These are phyloP conservation scores for Yarrowia keelungensis DNA, from an alignment of 805 yeast genomes.

Conservation along the genomic window DNA sequence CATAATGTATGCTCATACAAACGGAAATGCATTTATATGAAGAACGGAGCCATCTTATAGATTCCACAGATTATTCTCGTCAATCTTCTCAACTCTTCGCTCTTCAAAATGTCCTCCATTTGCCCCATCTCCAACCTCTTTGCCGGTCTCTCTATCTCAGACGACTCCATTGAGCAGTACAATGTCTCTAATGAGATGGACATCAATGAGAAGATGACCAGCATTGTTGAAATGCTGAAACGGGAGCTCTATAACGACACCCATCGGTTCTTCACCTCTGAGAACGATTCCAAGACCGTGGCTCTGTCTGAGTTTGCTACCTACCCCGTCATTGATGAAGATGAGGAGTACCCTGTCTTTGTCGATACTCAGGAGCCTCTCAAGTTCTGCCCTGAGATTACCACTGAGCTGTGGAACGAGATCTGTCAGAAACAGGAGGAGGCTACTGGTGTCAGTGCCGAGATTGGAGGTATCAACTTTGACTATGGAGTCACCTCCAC, in stretches of 20 bases:
- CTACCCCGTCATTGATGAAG: not conserved
- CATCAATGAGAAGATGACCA: not conserved
- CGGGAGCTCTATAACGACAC: constrained; percentile 1
- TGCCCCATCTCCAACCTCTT: constrained; percentile 23
- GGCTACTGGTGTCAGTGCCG: constrained; percentile 9
- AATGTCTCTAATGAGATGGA: not conserved
- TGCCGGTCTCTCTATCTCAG: not conserved
- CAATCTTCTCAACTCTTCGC: not conserved
- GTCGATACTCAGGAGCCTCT: constrained; percentile 14
- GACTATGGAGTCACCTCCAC: constrained; percentile 31
- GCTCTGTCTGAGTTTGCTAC: constrained; percentile 9
- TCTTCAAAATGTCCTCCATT: constrained; percentile 9
- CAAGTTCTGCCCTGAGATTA: not conserved
- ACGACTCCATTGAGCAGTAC: not conserved
- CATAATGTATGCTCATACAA: constrained; percentile 7
- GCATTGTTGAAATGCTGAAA: not conserved
- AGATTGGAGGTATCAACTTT: constrained; percentile 13
- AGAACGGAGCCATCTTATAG: not conserved
- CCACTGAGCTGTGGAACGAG: constrained; percentile 9
- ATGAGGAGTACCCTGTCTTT: constrained; percentile 12
- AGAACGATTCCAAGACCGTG: not conserved
- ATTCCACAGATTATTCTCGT: not conserved
- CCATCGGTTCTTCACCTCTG: not conserved
- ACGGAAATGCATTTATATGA: not conserved
- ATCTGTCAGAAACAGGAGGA: constrained; percentile 7